phyloP scores from a whole-genome alignment of 78 protist genomes.

The Dictyostelium discoideum region dicty_2.7 NC_007091.3:167001-167500 shows the following conservation, averaged over 20 bases:
- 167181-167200: neutral
- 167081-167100: conserved; percentile 34
- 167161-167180: neutral
- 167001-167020: conserved; percentile 13
- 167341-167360: conserved; percentile 28
- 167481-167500: conserved; percentile 90
- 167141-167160: conserved; percentile 2
- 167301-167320: neutral
- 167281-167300: conserved; percentile 36
- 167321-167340: conserved; percentile 1
- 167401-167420: conserved; percentile 69
- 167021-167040: neutral
- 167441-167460: conserved; percentile 97
- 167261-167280: conserved; percentile 40
- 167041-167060: too few relatives aligned
- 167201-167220: neutral
- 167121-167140: neutral
- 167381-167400: conserved; percentile 26
- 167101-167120: conserved; percentile 36
- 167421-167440: conserved; percentile 89
- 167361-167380: conserved; percentile 25
- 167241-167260: conserved; percentile 41
- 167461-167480: conserved; percentile 97
- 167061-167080: neutral
- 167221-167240: conserved; percentile 31